Evolutionary conservation across 345 rosid species (phyloP), one percentile per base, ranked within the genome.

Genomic region (Eucalyptus cloeziana): DNA sequence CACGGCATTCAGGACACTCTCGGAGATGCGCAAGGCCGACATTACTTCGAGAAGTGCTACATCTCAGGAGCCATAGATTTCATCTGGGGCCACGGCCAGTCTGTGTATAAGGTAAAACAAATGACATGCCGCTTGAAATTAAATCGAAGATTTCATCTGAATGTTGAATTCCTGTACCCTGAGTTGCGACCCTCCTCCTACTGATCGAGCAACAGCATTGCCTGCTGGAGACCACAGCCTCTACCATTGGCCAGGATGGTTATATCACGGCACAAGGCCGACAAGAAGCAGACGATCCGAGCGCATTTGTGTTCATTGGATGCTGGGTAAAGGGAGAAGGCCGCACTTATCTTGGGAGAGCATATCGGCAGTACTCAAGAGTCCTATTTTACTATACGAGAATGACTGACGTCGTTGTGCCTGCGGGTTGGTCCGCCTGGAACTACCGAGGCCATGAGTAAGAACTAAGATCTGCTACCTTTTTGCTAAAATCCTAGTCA

Each of bases 351-450:
- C 88, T 93, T 1, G 96, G 96, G 52, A 90, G 94, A 89, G 93
- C 94, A 3, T 93, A 91, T 19, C 56, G 90, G 30, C 15, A 10
- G 7, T 94, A 81, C 88, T 89, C 96, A 5, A 90, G 91, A 85
- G 94, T 93, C 11, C 16, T 94, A 27, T 87, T 94, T 19, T 40
- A 86, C 31, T 10, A 85, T 1, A 88, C 92, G 19, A 3, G 5
- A 17, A 4, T 91, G 33, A 40, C 87, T 8, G 71, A 51, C 10
- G 19, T 40, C 1, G 86, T 93, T 6, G 4, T 40, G 40, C 90
- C 94, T 47, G 8, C 44, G 2, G 95, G 94, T 15, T 94, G 94
- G 96, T 25, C 40, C 33, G 81, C 94, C 52, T 92, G 94, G 93
- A 2, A 12, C 14, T 71, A 44, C 52, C 27, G 1, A 3, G 64